Evolutionary conservation across 2,329 filamentous ascomycete species (phyloP).

Genomic region (Shiraia sp.): DNA sequence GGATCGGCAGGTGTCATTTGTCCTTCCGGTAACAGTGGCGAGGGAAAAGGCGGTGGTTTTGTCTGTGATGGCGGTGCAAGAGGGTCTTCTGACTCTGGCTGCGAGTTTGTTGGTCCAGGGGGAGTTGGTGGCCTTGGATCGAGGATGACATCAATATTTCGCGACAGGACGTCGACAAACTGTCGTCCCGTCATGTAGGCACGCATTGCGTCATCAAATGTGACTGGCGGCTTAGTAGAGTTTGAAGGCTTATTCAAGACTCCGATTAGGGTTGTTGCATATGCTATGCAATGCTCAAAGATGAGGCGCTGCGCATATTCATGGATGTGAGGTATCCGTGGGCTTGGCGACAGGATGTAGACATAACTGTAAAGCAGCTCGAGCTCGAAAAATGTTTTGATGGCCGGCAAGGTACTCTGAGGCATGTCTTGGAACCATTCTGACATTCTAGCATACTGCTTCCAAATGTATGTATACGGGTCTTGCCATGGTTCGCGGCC

Average conservation of each 20-base stretch:
- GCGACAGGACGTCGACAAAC: conserved; percentile 60
- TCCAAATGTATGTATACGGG: conserved; percentile 73
- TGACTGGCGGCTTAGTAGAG: conserved; percentile 69
- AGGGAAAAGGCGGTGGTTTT: conserved; percentile 39
- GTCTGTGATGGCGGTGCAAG: conserved; percentile 36
- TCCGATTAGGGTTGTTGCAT: conserved; percentile 73
- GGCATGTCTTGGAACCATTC: conserved; percentile 83
- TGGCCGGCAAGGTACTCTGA: conserved; percentile 63
- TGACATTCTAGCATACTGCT: conserved; percentile 74
- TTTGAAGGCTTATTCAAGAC: conserved; percentile 59
- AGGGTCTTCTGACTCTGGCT: conserved; percentile 39
- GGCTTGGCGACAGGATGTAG: conserved; percentile 82
- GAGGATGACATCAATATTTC: conserved; percentile 55
- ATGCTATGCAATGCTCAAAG: conserved; percentile 85
- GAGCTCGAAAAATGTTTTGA: conserved; percentile 79
- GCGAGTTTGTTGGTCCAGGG: conserved; percentile 36
- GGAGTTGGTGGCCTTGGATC: conserved; percentile 48
- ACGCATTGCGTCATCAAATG: conserved; percentile 84
- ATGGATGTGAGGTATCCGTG: conserved; percentile 70
- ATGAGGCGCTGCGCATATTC: conserved; percentile 79
- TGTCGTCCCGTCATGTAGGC: conserved; percentile 71
- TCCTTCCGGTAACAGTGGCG: conserved; percentile 28
- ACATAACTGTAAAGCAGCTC: conserved; percentile 91
- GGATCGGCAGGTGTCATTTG: conserved; percentile 34
- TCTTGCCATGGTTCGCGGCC: conserved; percentile 70